Evolutionary conservation across 108 stramenopile genomes (phyloP), one percentile per base, ranked within the genome.

Genomic region (Nitzschia sp.): DNA sequence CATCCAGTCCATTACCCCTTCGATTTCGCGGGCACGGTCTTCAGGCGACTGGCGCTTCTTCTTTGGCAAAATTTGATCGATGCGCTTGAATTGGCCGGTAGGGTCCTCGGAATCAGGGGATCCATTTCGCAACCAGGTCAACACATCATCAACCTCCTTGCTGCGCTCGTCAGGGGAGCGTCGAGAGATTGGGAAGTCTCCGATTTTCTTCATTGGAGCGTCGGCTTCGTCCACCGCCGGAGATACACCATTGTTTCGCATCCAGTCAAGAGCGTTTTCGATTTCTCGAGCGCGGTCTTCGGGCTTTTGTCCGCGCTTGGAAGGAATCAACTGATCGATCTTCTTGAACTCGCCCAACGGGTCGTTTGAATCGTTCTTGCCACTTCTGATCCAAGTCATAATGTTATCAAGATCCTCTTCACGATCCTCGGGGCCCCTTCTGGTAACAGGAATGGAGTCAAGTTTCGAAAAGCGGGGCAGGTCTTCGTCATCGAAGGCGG

Each of bases 1-100:
- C 36, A 79, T 55, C 78, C 78, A 81, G 42, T 81, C 70, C 23
- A 81, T 42, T 28, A 60, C 74, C 26, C 69, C 54, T 49, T 75
- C 74, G 19, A 81, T 68, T 30, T 54, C 53, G 8, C 46, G 57
- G n/a, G 69, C 64, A 23, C 70, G 54, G 47, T 61, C 68, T 18
- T 54, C 34, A 15, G 58, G 47, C n/a, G 53, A n/a, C 23, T 58
- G 73, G 15, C 46, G 27, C 17, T 47, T 38, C 58, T 36, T 70
- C 28, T 32, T 46, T 3, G 56, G 74, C 33, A 53, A 59, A 48
- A 62, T 71, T 55, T 64, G 51, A 54, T 75, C 79, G 23, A 81
- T 55, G 23, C 47, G 46, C 30, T 21, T 64, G 54, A 65, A 73
- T 21, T 58, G 31, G 2, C 68, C 68, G 46, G 46, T 31, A 15